phyloP scores from a whole-genome alignment of 805 yeast species.

The Starmerella apicola region DNA sequence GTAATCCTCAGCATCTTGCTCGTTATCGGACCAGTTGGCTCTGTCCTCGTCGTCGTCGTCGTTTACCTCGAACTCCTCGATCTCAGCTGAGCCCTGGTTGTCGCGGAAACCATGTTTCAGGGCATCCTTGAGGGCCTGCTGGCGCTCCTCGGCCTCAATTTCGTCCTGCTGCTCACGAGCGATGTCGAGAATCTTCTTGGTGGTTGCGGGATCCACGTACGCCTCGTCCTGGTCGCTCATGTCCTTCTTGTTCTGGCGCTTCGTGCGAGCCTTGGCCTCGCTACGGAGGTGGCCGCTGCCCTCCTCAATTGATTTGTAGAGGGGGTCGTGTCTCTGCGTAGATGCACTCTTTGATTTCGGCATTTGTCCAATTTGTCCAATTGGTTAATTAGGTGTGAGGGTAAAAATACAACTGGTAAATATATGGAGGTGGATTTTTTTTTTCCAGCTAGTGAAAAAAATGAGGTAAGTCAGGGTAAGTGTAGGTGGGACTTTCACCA shows the following conservation, averaged over 20 bases:
- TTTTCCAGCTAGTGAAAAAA: too few relatives aligned
- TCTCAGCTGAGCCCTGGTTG: background rate
- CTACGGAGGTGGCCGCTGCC: conserved; percentile 56
- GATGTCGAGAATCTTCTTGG: conserved; percentile 73
- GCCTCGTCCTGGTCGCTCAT: conserved; percentile 44
- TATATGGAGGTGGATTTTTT: background rate
- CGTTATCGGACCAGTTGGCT: conserved; percentile 34
- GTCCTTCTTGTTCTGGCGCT: conserved; percentile 25
- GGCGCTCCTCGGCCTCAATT: conserved; percentile 45
- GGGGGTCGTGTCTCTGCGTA: conserved; percentile 63
- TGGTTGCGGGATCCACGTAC: conserved; percentile 65
- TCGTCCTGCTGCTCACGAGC: conserved; percentile 94
- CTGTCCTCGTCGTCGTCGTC: conserved; percentile 45
- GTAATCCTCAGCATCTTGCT: conserved; percentile 32
- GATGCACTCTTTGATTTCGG: conserved; percentile 32
- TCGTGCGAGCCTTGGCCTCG: conserved; percentile 24
- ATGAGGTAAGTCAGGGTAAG: conserved; percentile 6
- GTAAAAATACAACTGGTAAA: background rate
- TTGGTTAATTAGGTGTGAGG: too few relatives aligned
- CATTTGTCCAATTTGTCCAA: conserved; percentile 13
- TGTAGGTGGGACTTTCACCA: too few relatives aligned
- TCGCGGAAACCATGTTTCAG: conserved; percentile 1
- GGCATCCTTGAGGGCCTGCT: background rate
- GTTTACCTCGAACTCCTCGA: too few relatives aligned
- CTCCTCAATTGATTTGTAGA: conserved; percentile 64